Evolutionary conservation across 345 rosid species (phyloP).

Genomic region (Ceriops zippeliana): DNA sequence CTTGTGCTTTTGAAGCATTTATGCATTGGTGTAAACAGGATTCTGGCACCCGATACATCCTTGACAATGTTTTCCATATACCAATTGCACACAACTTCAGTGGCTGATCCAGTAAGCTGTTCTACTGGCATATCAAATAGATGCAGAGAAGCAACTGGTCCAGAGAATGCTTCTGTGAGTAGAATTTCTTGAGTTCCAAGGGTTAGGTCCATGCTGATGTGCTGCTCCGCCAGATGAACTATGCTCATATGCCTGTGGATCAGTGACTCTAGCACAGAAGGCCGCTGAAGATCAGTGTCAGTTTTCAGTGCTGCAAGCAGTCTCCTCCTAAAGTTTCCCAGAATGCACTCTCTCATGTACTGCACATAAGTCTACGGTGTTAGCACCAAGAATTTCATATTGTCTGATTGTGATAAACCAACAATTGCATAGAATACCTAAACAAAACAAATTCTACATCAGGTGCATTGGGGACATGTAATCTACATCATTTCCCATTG

Average conservation of each 20-base stretch:
- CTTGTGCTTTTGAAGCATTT: constrained; percentile 93
- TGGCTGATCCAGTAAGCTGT: constrained; percentile 76
- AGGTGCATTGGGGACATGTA: not conserved
- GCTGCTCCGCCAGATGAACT: constrained; percentile 96
- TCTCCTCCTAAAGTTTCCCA: constrained; percentile 94
- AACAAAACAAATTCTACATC: not conserved
- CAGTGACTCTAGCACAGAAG: constrained; percentile 79
- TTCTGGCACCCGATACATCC: constrained; percentile 91
- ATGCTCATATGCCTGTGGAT: constrained; percentile 84
- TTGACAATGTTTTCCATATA: constrained; percentile 95
- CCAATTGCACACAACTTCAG: constrained; percentile 95
- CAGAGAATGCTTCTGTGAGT: constrained; percentile 81
- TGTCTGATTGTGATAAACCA: not conserved
- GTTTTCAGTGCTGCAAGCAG: constrained; percentile 71
- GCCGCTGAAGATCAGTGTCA: constrained; percentile 96
- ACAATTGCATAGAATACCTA: too few species aligned
- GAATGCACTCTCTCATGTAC: constrained; percentile 99
- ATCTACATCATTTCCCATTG: not conserved
- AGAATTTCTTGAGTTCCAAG: constrained; percentile 88
- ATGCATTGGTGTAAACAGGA: constrained; percentile 86
- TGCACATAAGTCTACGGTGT: constrained; percentile 35
- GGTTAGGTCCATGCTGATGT: constrained; percentile 97
- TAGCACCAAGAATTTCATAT: constrained; percentile 2
- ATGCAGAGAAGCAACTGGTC: constrained; percentile 84
- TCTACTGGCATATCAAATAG: constrained; percentile 67